Percentiles rank a stretch among this genome's conserved stretches.
Conservation (phyloP, 1,139 yeast species). For the Protomyces arabidopsidicola region DNA sequence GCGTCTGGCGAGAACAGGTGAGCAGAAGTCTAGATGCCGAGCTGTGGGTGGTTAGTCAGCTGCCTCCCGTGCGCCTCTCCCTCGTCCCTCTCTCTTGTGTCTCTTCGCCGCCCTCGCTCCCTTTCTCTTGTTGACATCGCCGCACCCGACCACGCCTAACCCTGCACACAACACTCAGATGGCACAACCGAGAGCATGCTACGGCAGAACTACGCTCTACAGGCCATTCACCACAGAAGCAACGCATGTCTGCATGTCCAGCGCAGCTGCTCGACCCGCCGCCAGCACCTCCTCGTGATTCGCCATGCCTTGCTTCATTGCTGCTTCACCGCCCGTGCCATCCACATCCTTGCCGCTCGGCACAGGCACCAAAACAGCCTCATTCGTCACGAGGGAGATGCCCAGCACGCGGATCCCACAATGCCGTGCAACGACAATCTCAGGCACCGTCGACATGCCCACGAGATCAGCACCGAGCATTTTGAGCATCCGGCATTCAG, state of each 20-base stretch:
- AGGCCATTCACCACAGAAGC: constrained; percentile 67
- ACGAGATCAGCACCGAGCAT: constrained; percentile 85
- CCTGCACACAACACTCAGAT: not conserved
- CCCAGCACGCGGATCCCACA: constrained; percentile 73
- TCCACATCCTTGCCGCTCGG: constrained; percentile 59
- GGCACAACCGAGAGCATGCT: not conserved
- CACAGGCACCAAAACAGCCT: constrained; percentile 69
- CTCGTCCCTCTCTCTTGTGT: no score
- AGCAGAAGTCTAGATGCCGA: not conserved
- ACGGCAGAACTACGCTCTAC: not conserved
- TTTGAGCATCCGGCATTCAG: constrained; percentile 76
- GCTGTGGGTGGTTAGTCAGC: not conserved
- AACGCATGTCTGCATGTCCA: constrained; percentile 68
- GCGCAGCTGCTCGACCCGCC: constrained; percentile 72
- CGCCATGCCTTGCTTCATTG: constrained; percentile 73
- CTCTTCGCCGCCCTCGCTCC: no score
- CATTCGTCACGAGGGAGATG: constrained; percentile 78
- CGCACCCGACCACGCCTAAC: not conserved
- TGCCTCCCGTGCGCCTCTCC: no score
- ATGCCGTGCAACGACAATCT: constrained; percentile 87
- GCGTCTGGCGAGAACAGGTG: no score
- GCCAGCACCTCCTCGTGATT: constrained; percentile 84
- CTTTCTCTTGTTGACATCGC: not conserved
- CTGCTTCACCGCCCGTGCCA: constrained; percentile 43
- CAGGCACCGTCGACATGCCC: constrained; percentile 98